Conservation (phyloP, 2,329 filamentous ascomycete genomes). For the Pseudocercospora fijiensis region DNA sequence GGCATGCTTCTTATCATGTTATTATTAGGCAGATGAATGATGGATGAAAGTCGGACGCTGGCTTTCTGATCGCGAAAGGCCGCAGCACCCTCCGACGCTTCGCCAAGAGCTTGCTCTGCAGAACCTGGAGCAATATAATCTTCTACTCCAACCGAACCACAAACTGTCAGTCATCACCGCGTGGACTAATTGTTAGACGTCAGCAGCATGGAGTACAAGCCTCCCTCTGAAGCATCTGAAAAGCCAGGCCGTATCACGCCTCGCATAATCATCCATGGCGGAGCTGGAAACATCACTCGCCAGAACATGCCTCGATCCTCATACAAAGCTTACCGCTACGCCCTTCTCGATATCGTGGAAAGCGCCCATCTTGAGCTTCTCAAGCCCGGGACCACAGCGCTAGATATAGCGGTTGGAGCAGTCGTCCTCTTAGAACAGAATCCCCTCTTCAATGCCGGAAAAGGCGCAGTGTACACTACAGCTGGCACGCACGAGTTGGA, state of each 20-base stretch:
- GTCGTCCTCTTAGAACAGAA: constrained; percentile 75
- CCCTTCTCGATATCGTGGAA: constrained; percentile 42
- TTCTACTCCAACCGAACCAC: neutral
- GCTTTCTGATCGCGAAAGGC: no score
- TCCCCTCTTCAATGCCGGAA: constrained; percentile 78
- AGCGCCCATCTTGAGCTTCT: constrained; percentile 34
- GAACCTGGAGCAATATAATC: neutral
- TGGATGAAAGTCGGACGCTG: no score
- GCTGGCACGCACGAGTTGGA: constrained; percentile 83
- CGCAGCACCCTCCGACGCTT: neutral
- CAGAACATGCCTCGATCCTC: constrained; percentile 39
- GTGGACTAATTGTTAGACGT: neutral
- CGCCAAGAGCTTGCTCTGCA: neutral
- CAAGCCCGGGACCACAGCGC: constrained; percentile 54
- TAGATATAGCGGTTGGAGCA: constrained; percentile 73
- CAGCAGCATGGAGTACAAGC: constrained; percentile 15
- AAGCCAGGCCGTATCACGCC: constrained; percentile 36
- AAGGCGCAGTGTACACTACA: constrained; percentile 82
- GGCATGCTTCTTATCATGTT: no score
- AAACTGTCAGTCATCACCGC: neutral
- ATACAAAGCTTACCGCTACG: constrained; percentile 41
- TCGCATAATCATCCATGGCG: constrained; percentile 52
- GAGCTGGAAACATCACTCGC: constrained; percentile 49
- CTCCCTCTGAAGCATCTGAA: neutral
- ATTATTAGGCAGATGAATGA: no score